A percentile compares a stretch with the other conserved stretches of the same genome.
Evolutionary conservation across 1,284 basidiomycete genomes (phyloP).

Genomic region (Tranzscheliella williamsii): DNA sequence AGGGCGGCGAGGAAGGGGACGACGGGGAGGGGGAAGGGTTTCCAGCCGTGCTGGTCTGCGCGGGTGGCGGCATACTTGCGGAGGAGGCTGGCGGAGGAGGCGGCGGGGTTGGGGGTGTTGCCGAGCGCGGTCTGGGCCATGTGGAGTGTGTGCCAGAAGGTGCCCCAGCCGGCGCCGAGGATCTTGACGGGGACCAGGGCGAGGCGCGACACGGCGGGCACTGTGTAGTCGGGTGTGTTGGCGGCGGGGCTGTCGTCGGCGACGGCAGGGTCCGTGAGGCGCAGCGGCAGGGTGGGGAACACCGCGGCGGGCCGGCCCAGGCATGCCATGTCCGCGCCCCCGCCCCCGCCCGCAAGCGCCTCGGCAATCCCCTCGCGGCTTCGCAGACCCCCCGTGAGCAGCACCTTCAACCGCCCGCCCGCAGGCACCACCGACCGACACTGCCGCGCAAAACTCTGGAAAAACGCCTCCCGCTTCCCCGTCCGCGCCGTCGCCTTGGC

Average conservation of each 20-base stretch:
- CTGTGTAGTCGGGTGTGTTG: slow-evolving; percentile 43
- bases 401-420: slow-evolving; percentile 64
- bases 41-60: background rate
- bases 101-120: slow-evolving; percentile 3
- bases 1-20: background rate
- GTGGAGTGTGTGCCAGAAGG: slow-evolving; percentile 35
- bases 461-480: slow-evolving; percentile 64
- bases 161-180: slow-evolving; percentile 56
- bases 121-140: slow-evolving; percentile 29
- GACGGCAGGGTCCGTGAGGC: slow-evolving; percentile 40
- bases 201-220: slow-evolving; percentile 43
- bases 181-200: slow-evolving; percentile 52
- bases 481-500: slow-evolving; percentile 25
- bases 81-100: slow-evolving; percentile 8
- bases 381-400: slow-evolving; percentile 79
- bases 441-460: slow-evolving; percentile 61
- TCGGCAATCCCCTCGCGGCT: slow-evolving; percentile 68
- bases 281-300: slow-evolving; percentile 69
- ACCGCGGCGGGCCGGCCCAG: slow-evolving; percentile 73
- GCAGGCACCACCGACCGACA: slow-evolving; percentile 53
- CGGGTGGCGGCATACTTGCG: slow-evolving; percentile 7
- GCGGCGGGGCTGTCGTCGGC: slow-evolving; percentile 24
- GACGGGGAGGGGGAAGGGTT: background rate
- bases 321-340: slow-evolving; percentile 69
- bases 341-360: slow-evolving; percentile 60